Percentiles rank a stretch among this genome's conserved stretches.
phyloP scores from a whole-genome alignment of 495 filamentous ascomycete species.

The Xylaria sp. region DNA sequence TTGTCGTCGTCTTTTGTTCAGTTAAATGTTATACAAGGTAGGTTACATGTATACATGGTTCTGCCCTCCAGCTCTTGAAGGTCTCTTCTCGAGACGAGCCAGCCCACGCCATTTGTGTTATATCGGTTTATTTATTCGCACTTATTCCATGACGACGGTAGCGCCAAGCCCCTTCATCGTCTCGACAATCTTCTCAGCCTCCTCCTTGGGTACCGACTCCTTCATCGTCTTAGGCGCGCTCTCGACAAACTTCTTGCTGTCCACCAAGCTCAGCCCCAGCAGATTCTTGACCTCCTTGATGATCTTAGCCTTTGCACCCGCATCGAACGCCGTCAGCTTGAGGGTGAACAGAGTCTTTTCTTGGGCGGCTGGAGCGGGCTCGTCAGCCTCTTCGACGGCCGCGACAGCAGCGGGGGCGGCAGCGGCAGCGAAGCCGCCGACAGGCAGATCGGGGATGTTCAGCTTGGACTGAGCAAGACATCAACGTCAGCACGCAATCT shows the following conservation, averaged over 20 bases:
- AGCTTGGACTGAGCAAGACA: slow-evolving; percentile 73
- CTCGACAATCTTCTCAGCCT: slow-evolving; percentile 97
- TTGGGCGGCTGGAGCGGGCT: slow-evolving; percentile 81
- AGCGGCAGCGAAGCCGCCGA: slow-evolving; percentile 76
- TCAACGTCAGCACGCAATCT: slow-evolving; percentile 30
- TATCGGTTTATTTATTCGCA: background rate
- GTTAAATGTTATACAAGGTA: slow-evolving; percentile 42
- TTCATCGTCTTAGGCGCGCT: slow-evolving; percentile 97
- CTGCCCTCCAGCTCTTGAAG: slow-evolving; percentile 16
- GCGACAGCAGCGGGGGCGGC: slow-evolving; percentile 61
- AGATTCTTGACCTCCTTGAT: slow-evolving; percentile 99
- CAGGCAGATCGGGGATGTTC: slow-evolving; percentile 96
- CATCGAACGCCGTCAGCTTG: slow-evolving; percentile 88
- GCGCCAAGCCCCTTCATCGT: slow-evolving; percentile 91
- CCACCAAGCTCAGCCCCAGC: slow-evolving; percentile 93
- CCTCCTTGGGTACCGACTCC: slow-evolving; percentile 97
- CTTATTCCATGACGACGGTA: slow-evolving; percentile 87
- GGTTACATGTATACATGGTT: slow-evolving; percentile 44
- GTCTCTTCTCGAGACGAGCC: slow-evolving; percentile 21
- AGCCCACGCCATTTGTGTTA: slow-evolving; percentile 17
- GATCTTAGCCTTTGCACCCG: slow-evolving; percentile 90
- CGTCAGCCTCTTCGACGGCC: slow-evolving; percentile 73
- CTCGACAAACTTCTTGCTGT: slow-evolving; percentile 99
- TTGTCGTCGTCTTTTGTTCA: slow-evolving; percentile 29
- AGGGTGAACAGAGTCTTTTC: slow-evolving; percentile 99